Evolutionary conservation across 2,329 filamentous ascomycete genomes (phyloP), one percentile per base, ranked within the genome.

Genomic region (Lasiodiplodia hormozganensis): DNA sequence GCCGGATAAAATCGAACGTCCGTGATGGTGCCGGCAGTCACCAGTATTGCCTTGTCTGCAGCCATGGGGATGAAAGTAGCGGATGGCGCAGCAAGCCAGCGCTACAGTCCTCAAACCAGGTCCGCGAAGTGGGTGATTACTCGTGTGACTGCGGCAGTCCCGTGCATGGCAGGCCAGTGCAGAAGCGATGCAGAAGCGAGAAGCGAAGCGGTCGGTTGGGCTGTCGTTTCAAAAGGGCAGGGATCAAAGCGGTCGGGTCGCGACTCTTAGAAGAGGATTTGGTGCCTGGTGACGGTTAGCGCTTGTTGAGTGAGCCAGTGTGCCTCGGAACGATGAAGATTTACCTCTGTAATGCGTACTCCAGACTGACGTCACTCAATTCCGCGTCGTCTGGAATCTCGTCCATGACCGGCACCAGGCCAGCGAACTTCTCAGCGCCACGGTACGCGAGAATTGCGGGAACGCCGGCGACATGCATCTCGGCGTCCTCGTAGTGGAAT

Each of bases 371-470:
- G 10, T 86, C 81, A 72, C 78, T 84, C 21, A 85, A 73, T 65
- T 84, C 82, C 14, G 81, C 81, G 72, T 85, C 87, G 38, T 85
- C 83, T 2, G 94, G 93, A 58, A 97, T 91, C 85, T 96, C 92
- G 76, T 94, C 89, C 71, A 96, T 88, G 64, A 98, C 86, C 67
- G 95, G 94, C 0, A 96, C 92, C 65, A 98, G 84, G 74, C 94
- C 96, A 71, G 93, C 92, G 74, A 98, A 94, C 72, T 97, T 89
- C 72, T 98, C 94, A 65, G 94, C 94, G 74, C 90, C 92, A 69
- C 90, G 90, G 83, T 99, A 99, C 12, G 92, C 95, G 60, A 98
- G 85, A 47, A 98, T 85, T 4, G 96, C 93, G 0, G 96, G 96
- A 2, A 97, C 92, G 56, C 91, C 90, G 38, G 94, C 92, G 69